Evolutionary conservation across 768 basidiomycete genomes (phyloP), one percentile per base, ranked within the genome.

Genomic region (Mrakia gelida): DNA sequence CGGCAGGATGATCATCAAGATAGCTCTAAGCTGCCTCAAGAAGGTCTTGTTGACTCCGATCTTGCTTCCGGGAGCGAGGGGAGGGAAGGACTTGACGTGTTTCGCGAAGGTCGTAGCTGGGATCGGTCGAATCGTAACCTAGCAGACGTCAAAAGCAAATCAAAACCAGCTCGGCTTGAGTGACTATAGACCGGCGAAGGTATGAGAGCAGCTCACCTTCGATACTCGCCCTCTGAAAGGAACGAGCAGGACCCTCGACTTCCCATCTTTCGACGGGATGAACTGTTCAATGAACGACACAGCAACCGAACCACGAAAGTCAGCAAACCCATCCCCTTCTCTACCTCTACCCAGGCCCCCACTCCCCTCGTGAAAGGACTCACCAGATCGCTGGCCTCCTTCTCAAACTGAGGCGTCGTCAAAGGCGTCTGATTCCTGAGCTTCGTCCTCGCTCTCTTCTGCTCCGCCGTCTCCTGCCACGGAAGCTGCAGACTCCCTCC

Each of bases 1-100:
- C 28, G 89, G 92, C 81, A 91, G 89, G 30, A 88, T 90, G 78
- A 97, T 89, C 30, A 91, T 89, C 3, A 94, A 83, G 73, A 96
- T 89, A 2, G 92, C 89, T 23, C 88, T 84, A 15, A 96, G 89
- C 82, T 94, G 93, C 28, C 87, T 85, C 78, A 93, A 84, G 82
- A 93, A 94, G 0, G 88, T 85, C 68, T 86, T 85, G 82, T 93
- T 90, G 56, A 93, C 89, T 74, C 89, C 90, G 0, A 92, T 88
- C 52, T 83, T 80, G 74, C 80, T 80, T n/a, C 82, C 81, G 9
- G 86, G 81, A 0, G 88, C 84, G 5, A 90, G 85, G 7, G 87
- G 88, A 0, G 91, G 91, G 81, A 95, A 95, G 81, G 87, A 86
- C 18, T 84, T 85, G 4, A 87, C 87, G 81, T 93, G 89, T 0